Base-by-base conservation (phyloP, 345 rosid genomes). In the Raphanus raphanistrum region DNA sequence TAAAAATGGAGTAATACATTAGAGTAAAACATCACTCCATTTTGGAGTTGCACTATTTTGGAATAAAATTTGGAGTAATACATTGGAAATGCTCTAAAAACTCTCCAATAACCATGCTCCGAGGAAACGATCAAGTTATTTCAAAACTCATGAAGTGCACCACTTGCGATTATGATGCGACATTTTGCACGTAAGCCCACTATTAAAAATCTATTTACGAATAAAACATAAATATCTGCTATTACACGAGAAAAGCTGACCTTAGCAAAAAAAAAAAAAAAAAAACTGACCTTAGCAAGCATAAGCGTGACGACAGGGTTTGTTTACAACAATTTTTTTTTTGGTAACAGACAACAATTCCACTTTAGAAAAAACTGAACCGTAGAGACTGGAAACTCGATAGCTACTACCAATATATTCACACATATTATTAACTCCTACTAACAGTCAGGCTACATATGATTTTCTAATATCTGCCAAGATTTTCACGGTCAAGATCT, bases 241-340 rank as follows among this genome's bases (percentile, higher is more conserved):
- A 60, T n/a, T 21, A 41, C 38, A 13, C 62, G 28, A 69, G 29
- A 45, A 77, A 71, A 58, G 72, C 67, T 77, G 76, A 77, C 72
- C 72, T 64, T 65, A 71, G 60, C 76, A 64, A 13, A 21, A 21
- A 21, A 45, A 77, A 71, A 58, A 64, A 13, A 21, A 21, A 21
- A 45, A 77, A 71, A 58, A 67, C 67, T 77, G 81, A 77, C 72
- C 72, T 64, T 65, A 71, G 60, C 76, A 64, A 13, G 76, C 76
- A 77, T 71, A 77, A 77, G 76, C 76, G 48, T 77, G 81, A 77
- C 76, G 72, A 77, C 71, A 68, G 28, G 27, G 16, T 75, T 67
- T 28, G 62, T 58, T 45, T 72, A 43, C 43, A 27, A 57, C 32
- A 28, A 28, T 28, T 21, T 21, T 21, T 21, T 21, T 21, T 21